Conservation (phyloP, 1,139 yeast species). For the Blastobotrys malaysiensis region DNA sequence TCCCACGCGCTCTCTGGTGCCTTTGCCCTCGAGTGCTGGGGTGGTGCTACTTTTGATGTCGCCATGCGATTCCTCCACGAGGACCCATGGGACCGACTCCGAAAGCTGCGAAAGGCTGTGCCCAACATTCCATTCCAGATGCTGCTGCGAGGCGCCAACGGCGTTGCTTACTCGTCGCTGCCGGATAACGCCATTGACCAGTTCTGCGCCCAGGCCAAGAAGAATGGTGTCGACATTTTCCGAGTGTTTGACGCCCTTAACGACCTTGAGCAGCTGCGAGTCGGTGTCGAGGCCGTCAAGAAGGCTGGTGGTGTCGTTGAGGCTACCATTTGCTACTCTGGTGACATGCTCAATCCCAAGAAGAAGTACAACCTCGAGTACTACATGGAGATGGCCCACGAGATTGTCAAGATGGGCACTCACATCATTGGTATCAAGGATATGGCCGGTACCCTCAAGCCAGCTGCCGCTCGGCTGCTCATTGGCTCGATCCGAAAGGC, state of each 20-base stretch:
- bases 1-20: slow-evolving; percentile 87
- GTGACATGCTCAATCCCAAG: slow-evolving; percentile 93
- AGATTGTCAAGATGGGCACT: slow-evolving; percentile 89
- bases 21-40: slow-evolving; percentile 98
- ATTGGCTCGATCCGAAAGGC: slow-evolving; percentile 75
- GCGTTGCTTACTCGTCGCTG: slow-evolving; percentile 94
- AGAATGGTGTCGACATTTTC: slow-evolving; percentile 93
- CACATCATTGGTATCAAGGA: slow-evolving; percentile 96
- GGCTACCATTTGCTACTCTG: slow-evolving; percentile 97
- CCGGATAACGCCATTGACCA: slow-evolving; percentile 99
- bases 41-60: slow-evolving; percentile 99
- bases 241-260: slow-evolving; percentile 97
- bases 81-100: slow-evolving; percentile 97
- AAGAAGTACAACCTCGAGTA: slow-evolving; percentile 93
- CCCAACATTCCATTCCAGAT: slow-evolving; percentile 99
- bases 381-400: slow-evolving; percentile 74
- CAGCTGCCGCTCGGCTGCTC: slow-evolving; percentile 80
- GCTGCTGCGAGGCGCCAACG: slow-evolving; percentile 98
- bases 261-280: slow-evolving; percentile 92
- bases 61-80: slow-evolving; percentile 97
- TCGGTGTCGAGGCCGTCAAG: slow-evolving; percentile 96
- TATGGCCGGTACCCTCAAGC: slow-evolving; percentile 99
- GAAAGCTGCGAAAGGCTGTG: slow-evolving; percentile 78
- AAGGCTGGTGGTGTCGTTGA: slow-evolving; percentile 99
- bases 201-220: slow-evolving; percentile 89